A percentile compares a stretch with the other conserved stretches of the same genome.
Conservation (phyloP, 495 filamentous ascomycete species). For the Saxispiralis lemnorum region DNA sequence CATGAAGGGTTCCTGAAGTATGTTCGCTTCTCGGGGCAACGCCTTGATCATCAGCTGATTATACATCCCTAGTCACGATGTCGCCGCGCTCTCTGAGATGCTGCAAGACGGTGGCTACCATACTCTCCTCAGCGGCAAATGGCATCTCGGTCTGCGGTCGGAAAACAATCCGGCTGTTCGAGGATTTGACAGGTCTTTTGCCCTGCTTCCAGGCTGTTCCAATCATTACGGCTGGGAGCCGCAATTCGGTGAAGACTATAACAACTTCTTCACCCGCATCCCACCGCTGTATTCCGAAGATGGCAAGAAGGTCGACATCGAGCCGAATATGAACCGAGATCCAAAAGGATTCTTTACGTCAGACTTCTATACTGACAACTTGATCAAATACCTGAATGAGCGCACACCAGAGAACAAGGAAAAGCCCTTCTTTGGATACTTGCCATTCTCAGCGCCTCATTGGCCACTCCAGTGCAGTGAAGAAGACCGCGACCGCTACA, state of each 20-base stretch:
- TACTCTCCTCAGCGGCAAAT: slow-evolving; percentile 44
- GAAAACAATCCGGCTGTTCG: slow-evolving; percentile 27
- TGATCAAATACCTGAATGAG: slow-evolving; percentile 34
- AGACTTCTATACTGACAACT: slow-evolving; percentile 38
- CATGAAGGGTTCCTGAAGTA: slow-evolving; percentile 41
- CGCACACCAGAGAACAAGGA: slow-evolving; percentile 30
- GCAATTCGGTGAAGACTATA: slow-evolving; percentile 17
- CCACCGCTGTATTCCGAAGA: not conserved
- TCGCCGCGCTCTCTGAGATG: slow-evolving; percentile 44
- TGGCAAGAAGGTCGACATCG: not conserved
- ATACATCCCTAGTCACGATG: slow-evolving; percentile 26
- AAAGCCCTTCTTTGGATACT: slow-evolving; percentile 43
- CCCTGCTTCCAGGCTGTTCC: slow-evolving; percentile 30
- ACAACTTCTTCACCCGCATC: not conserved
- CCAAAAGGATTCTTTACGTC: slow-evolving; percentile 16
- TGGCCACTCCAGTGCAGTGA: slow-evolving; percentile 42
- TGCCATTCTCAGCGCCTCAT: slow-evolving; percentile 43
- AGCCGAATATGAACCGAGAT: not conserved
- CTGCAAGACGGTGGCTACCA: slow-evolving; percentile 41
- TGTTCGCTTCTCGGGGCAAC: not conserved
- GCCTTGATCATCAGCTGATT: not conserved
- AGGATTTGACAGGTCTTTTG: slow-evolving; percentile 31
- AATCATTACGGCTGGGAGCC: slow-evolving; percentile 44
- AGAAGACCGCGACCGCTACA: slow-evolving; percentile 35
- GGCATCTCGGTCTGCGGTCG: slow-evolving; percentile 32